Evolutionary conservation across 306 rosid species (phyloP), one percentile per base, ranked within the genome.

Genomic region (Alnus glutinosa): DNA sequence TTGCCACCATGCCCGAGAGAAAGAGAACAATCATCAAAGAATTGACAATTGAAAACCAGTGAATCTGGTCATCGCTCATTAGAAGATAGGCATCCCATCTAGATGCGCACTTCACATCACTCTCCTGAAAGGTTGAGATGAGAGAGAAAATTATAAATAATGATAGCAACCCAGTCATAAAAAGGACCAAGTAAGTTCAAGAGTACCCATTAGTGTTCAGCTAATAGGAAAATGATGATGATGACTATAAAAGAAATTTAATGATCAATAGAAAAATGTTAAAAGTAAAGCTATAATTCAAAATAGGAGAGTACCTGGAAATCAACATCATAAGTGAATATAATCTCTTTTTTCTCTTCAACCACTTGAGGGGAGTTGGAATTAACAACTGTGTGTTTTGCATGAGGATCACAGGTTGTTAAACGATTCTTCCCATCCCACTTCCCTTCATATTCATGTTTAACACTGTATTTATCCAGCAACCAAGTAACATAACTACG

Each of bases 1-100:
- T 94, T 55, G 98, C 98, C 63, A 94, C 97, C 98, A 94, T 94
- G 14, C 98, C 98, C 71, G 98, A 94, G 58, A 94, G 97, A 86
- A 94, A 94, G 79, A 92, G 98, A 82, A 94, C 98, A 81, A 94
- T 94, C 98, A 94, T 94, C 86, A 94, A 89, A 8, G 98, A 95
- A 83, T 95, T 93, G 55, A 95, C 97, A 68, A 95, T 95, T 39
- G 98, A 93, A 82, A 95, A 95, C 97, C 98, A 92, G 84, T 92
- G 98, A 77, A 95, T 95, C 85, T 92, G 98, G 76, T 95, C 98
- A 19, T 92, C 98, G 42, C 86, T 92, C 98, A 95, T 95, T 47
- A 95, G 83, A 78, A 92, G 90, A 91, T 94, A 92, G 72, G 98
- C 93, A 90, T 94, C 98, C 98, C 98, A 94, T 84, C 98, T 85